Evolutionary conservation across 805 yeast genomes (phyloP), one percentile per base, ranked within the genome.

Genomic region (Lipomyces spencermartinsiae): DNA sequence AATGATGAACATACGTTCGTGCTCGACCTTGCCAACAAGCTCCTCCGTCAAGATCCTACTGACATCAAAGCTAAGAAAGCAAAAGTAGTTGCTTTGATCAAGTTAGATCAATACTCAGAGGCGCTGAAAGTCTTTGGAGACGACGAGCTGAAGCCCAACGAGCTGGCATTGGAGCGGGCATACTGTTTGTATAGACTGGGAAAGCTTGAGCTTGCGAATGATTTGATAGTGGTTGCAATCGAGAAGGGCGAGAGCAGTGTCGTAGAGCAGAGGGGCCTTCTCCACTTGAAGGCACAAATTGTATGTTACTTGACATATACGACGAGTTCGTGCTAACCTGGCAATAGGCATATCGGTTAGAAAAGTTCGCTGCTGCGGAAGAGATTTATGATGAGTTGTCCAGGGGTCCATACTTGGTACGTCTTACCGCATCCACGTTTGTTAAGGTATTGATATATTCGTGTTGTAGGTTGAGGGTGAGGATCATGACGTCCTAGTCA

Each of bases 181-280:
- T 89, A 90, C 73, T 80, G 87, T 7, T 83, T 83, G 73, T 89
- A 90, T 78, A 85, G 87, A 70, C 73, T 84, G 5, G 90, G 88
- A 25, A 75, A 83, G 58, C 76, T 83, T 39, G 80, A 71, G 6
- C 70, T 68, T 35, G 74, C 81, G 57, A 70, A 72, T 16, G 71
- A 66, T 19, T 51, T 71, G 7, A 72, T 71, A 12, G 25, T 73
- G 64, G 51, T 71, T 76, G 65, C 75, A 19, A 64, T 61, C 22
- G 54, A 43, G 14, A 59, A 60, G 5, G 34, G 61, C 6, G 62
- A 67, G 5, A 16, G 34, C 12, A 49, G 39, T 16, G 54, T 7
- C 10, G 49, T 51, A 22, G 56, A 59, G 49, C 29, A 68, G 80
- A 61, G 86, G 82, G 75, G 73, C 1, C 77, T 85, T 65, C 78